Evolutionary conservation across 257 asterid genomes (phyloP), one percentile per base, ranked within the genome.

Genomic region (Thymus mandschuricus): DNA sequence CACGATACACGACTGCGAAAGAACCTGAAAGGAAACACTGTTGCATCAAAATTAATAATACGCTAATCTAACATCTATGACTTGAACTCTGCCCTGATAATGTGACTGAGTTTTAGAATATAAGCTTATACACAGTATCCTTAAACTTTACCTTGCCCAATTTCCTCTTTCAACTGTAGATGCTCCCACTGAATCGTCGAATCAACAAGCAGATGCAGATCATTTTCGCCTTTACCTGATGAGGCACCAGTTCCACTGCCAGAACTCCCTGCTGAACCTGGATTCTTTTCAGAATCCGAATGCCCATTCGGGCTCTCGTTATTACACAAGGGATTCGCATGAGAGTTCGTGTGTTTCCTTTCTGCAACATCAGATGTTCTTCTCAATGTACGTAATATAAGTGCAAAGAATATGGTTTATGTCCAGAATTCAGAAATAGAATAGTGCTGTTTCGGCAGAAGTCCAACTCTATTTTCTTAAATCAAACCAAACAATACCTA

Each of bases 151-250:
- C 96, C 97, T 73, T 79, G 86, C 65, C 95, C 92, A 40, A 90
- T 68, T 78, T 86, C 86, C 76, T 85, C 96, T 29, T 21, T 69
- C 62, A 90, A 60, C 50, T 78, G 86, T 43, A 90, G 80, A 79
- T 88, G 89, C 75, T 85, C 91, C 97, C 95, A 90, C 3, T 15
- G 79, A 72, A 90, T 90, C 72, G 70, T 85, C 72, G 79, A 69
- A 62, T 64, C 76, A 27, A 49, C 73, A 55, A 41, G 68, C 68
- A 69, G 4, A 74, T 73, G 78, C 11, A 71, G 35, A 64, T 67
- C 89, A 33, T 64, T 69, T 6, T 81, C 81, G 58, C 71, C 75
- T 84, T 68, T 87, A 62, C 72, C 82, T 10, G 76, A 70, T 65
- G 80, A 68, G 77, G 72, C 69, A 50, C 76, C 85, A 21, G 6